phyloP scores from a whole-genome alignment of 2,329 filamentous ascomycete genomes.

The Magnaporthiopsis rhizophila region DNA sequence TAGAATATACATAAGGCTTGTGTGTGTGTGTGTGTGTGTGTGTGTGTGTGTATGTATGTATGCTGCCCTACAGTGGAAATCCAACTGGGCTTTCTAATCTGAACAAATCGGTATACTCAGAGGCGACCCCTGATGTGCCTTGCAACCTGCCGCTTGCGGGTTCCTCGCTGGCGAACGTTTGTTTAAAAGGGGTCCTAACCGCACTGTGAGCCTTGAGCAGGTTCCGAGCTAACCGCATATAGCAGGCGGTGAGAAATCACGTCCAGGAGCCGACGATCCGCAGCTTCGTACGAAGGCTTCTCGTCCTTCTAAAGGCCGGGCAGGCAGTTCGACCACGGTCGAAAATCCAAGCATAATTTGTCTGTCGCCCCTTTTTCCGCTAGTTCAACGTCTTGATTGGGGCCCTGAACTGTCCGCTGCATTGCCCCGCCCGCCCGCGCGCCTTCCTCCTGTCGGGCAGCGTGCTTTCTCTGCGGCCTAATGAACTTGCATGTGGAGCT shows the following conservation, averaged over 20 bases:
- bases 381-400: background rate
- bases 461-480: background rate
- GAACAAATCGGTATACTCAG: background rate
- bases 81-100: background rate
- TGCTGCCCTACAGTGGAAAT: background rate
- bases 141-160: no score
- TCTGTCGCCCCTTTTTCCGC: background rate
- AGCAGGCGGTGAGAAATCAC: background rate
- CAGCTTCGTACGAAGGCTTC: background rate
- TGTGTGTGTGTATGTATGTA: background rate
- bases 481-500: background rate
- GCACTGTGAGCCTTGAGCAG: background rate
- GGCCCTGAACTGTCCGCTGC: background rate
- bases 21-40: background rate
- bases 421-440: background rate
- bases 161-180: no score
- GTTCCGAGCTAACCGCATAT: background rate
- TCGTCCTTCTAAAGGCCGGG: background rate
- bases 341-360: no score
- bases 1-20: background rate
- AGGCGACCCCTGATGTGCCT: background rate
- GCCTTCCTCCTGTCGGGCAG: no score
- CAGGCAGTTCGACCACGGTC: no score
- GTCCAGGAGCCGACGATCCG: background rate
- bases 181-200: background rate